A percentile compares a stretch with the other conserved stretches of the same genome.
These are phyloP conservation scores for Aschersonia sp. DNA, from an alignment of 2,329 filamentous ascomycete species.

Conservation along the genomic window DNA sequence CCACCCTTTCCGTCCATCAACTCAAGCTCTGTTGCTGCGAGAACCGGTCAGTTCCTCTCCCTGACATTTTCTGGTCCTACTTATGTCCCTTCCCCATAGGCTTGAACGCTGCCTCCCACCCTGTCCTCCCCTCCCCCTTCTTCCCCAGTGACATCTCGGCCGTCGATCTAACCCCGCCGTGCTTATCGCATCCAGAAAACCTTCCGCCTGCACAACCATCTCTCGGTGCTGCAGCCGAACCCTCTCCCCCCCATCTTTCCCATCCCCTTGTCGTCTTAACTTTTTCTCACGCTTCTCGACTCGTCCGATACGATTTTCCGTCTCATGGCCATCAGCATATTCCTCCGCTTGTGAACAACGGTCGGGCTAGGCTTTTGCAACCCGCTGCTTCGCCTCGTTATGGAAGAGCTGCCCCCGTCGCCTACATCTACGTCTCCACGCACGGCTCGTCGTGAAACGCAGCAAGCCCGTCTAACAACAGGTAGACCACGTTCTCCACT, in stretches of 20 bases:
- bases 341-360: conserved; percentile 11
- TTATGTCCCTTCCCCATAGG: neutral
- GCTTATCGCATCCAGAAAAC: neutral
- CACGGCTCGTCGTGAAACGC: conserved; percentile 14
- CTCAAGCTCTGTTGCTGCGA: too few species aligned
- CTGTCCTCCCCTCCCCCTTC: neutral
- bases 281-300: neutral
- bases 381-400: conserved; percentile 25
- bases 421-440: conserved; percentile 13
- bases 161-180: neutral
- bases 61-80: neutral
- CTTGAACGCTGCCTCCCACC: neutral
- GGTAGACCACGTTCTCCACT: conserved; percentile 6
- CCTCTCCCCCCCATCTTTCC: neutral
- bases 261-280: neutral
- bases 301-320: neutral
- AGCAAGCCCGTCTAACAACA: conserved; percentile 10
- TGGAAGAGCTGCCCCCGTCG: conserved; percentile 31
- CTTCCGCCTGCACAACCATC: neutral
- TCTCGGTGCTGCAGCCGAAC: neutral
- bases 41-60: neutral
- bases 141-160: neutral
- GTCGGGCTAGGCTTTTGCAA: conserved; percentile 6
- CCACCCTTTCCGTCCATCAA: too few species aligned
- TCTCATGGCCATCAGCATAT: neutral